A percentile compares a stretch with the other conserved stretches of the same genome.
Evolutionary conservation across 495 filamentous ascomycete species (phyloP).

Genomic region (Neurospora sp.): DNA sequence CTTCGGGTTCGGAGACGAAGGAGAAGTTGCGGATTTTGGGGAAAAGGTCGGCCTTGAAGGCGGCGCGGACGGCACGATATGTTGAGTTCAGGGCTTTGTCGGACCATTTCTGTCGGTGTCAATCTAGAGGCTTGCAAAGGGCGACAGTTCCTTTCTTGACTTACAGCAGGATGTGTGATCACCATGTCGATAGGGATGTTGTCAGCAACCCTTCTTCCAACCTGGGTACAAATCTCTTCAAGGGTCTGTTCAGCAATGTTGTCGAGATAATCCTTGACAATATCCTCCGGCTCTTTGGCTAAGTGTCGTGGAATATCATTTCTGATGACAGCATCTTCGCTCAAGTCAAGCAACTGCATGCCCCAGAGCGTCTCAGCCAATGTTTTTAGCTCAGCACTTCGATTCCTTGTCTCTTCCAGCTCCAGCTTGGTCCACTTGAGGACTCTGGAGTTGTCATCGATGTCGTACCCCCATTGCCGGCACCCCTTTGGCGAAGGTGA

Average conservation of each 20-base stretch:
- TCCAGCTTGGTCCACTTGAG: conserved; percentile 26
- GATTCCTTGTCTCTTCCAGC: conserved; percentile 11
- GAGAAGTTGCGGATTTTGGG: conserved; percentile 24
- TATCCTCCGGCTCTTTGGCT: conserved; percentile 20
- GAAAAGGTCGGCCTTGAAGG: conserved; percentile 16
- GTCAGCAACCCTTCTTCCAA: conserved; percentile 5
- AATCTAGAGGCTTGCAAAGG: neutral
- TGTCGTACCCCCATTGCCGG: conserved; percentile 25
- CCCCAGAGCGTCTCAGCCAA: conserved; percentile 12
- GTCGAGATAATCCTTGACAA: conserved; percentile 23
- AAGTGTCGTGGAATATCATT: conserved; percentile 22
- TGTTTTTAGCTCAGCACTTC: conserved; percentile 7
- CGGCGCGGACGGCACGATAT: conserved; percentile 19
- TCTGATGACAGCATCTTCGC: conserved; percentile 5
- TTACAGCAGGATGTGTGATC: conserved; percentile 26
- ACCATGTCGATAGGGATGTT: conserved; percentile 21
- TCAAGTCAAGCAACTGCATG: conserved; percentile 8
- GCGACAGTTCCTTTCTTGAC: neutral
- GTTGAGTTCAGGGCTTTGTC: conserved; percentile 25
- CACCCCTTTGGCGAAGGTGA: conserved; percentile 12
- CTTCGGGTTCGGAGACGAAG: conserved; percentile 46
- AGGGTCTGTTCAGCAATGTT: conserved; percentile 16
- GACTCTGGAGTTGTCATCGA: conserved; percentile 20
- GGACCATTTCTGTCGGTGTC: conserved; percentile 17
- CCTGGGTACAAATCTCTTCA: conserved; percentile 5